These are phyloP conservation scores for Leccinum barrowsii DNA, from an alignment of 768 basidiomycete species.

Conservation along the genomic window DNA sequence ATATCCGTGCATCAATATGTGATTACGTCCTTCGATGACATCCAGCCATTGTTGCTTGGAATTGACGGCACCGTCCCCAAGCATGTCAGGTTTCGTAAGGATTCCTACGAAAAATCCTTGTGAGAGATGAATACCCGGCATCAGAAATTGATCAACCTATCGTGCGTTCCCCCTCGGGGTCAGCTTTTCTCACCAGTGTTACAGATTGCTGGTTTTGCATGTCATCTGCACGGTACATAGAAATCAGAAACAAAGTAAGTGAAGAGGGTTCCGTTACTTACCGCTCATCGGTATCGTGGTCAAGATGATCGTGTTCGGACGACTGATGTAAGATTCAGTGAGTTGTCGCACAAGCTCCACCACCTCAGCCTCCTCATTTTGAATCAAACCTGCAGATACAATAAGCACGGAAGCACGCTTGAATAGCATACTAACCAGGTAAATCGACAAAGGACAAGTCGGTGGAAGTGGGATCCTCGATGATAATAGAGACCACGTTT, in stretches of 20 bases:
- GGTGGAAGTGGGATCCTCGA: conserved; percentile 42
- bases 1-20: conserved; percentile 54
- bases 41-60: conserved; percentile 45
- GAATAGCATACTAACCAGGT: conserved; percentile 38
- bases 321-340: conserved; percentile 43
- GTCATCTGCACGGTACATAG: conserved; percentile 45
- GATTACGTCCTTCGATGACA: conserved; percentile 44
- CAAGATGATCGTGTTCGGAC: conserved; percentile 33
- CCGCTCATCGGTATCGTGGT: conserved; percentile 66
- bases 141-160: conserved; percentile 44
- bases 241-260: not conserved
- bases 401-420: conserved; percentile 2
- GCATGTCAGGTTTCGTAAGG: conserved; percentile 65
- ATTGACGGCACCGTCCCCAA: conserved; percentile 42
- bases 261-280: conserved; percentile 21
- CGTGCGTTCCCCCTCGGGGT: conserved; percentile 53
- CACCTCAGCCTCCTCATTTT: conserved; percentile 42
- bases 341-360: conserved; percentile 47
- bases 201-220: conserved; percentile 63
- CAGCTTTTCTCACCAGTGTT: conserved; percentile 48
- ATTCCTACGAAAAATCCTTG: conserved; percentile 41
- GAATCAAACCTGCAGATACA: conserved; percentile 46
- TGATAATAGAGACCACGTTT: conserved; percentile 47
- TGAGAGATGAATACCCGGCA: not conserved
- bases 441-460: conserved; percentile 54